Percentiles rank a stretch among this genome's conserved stretches.
Conservation (phyloP, 495 filamentous ascomycete genomes). For the Talaromyces wortmannii region DNA sequence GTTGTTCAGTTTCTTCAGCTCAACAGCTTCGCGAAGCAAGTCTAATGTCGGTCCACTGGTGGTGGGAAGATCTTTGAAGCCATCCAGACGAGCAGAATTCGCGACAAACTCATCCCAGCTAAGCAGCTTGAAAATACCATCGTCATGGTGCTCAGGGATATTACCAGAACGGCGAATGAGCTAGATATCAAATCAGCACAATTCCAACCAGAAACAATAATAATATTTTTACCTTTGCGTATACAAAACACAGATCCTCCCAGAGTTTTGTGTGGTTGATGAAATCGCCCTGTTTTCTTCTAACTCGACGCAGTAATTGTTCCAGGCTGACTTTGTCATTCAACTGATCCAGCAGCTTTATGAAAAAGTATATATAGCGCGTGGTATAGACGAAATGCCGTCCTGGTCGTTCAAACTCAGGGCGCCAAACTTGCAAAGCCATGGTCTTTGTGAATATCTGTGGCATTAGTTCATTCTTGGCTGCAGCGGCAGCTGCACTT, state of each 20-base stretch:
- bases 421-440: conserved; percentile 92
- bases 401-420: conserved; percentile 83
- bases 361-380: conserved; percentile 79
- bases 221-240: conserved; percentile 43
- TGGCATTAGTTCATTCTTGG: conserved; percentile 71
- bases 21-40: conserved; percentile 73
- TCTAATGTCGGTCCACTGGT: conserved; percentile 47
- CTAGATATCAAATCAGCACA: conserved; percentile 10
- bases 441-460: conserved; percentile 94
- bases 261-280: conserved; percentile 80
- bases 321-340: conserved; percentile 78
- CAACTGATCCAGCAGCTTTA: conserved; percentile 62
- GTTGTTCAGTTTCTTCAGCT: conserved; percentile 86
- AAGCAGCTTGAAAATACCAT: conserved; percentile 74
- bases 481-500: conserved; percentile 51
- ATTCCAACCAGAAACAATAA: background rate
- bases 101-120: conserved; percentile 72
- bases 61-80: conserved; percentile 33
- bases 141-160: conserved; percentile 60
- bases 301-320: conserved; percentile 69
- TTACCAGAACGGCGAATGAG: conserved; percentile 63
- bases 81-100: conserved; percentile 48
- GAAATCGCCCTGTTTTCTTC: conserved; percentile 77
- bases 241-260: conserved; percentile 69
- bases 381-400: conserved; percentile 92